phyloP scores from a whole-genome alignment of 129 eudicot species.

The Cynara cardunculus region DNA sequence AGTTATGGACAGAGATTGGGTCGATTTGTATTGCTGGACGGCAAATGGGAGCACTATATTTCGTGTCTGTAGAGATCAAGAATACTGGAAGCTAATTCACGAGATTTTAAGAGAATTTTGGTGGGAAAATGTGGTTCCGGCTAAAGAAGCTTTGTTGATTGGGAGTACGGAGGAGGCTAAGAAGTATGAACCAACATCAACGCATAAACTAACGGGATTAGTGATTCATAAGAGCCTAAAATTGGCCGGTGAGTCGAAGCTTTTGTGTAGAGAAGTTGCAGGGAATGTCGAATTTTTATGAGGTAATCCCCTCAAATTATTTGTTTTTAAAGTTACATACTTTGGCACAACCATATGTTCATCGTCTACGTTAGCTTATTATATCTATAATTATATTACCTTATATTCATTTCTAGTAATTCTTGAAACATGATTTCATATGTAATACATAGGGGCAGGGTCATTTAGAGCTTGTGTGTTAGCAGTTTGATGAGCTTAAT shows the following conservation, averaged over 20 bases:
- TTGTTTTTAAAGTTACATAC: not conserved
- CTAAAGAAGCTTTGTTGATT: slow-evolving; percentile 61
- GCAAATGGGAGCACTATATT: slow-evolving; percentile 85
- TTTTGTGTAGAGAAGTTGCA: slow-evolving; percentile 80
- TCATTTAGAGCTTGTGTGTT: not conserved
- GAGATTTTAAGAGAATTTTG: slow-evolving; percentile 79
- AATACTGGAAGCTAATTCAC: slow-evolving; percentile 75
- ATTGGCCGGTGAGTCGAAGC: slow-evolving; percentile 64
- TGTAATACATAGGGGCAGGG: not conserved
- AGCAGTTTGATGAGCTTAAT: too few species aligned
- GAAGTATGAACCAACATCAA: slow-evolving; percentile 54
- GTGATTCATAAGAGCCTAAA: slow-evolving; percentile 57
- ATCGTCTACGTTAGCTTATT: not conserved
- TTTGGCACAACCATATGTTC: not conserved
- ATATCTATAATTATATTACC: not conserved
- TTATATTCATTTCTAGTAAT: slow-evolving; percentile 1
- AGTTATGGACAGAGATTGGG: slow-evolving; percentile 97
- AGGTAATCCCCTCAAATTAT: not conserved
- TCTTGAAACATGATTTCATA: not conserved
- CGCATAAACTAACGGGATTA: slow-evolving; percentile 68
- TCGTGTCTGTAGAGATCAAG: slow-evolving; percentile 65
- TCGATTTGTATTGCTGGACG: slow-evolving; percentile 92
- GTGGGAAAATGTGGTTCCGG: slow-evolving; percentile 96
- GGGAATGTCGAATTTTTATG: slow-evolving; percentile 62
- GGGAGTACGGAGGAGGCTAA: slow-evolving; percentile 68